These are phyloP conservation scores for Spongospora subterranea DNA, from an alignment of 208 protist species.

Conservation along the genomic window DNA sequence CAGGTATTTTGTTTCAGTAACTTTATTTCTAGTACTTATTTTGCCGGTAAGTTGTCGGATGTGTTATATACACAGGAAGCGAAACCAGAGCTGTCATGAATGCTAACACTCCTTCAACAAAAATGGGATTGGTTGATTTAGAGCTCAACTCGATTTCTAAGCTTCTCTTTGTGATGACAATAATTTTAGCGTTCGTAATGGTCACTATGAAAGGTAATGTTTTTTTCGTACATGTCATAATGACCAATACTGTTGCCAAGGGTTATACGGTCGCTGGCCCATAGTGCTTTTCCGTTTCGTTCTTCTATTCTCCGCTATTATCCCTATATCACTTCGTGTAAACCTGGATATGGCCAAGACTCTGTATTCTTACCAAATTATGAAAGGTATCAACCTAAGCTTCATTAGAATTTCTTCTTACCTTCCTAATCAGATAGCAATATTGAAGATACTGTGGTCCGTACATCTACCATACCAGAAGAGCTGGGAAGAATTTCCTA, in stretches of 20 bases:
- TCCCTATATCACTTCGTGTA: slow-evolving; percentile 93
- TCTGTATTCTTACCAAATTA: slow-evolving; percentile 91
- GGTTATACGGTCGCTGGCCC: slow-evolving; percentile 55
- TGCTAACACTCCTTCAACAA: slow-evolving; percentile 79
- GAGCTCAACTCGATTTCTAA: slow-evolving; percentile 93
- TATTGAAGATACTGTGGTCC: slow-evolving; percentile 79
- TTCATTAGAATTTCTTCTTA: not conserved
- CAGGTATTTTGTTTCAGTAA: not conserved
- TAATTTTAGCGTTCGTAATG: slow-evolving; percentile 62
- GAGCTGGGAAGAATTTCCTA: slow-evolving; percentile 96
- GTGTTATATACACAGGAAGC: slow-evolving; percentile 74
- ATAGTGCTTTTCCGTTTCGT: slow-evolving; percentile 83
- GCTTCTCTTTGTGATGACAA: slow-evolving; percentile 80
- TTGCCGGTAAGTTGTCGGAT: slow-evolving; percentile 65
- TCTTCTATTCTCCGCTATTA: slow-evolving; percentile 96
- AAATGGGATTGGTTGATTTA: slow-evolving; percentile 87
- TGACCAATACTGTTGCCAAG: too few relatives aligned
- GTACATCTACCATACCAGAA: slow-evolving; percentile 94
- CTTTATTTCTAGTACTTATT: not conserved
- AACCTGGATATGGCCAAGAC: slow-evolving; percentile 96
- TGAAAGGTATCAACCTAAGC: slow-evolving; percentile 59
- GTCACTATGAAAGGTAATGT: slow-evolving; percentile 48
- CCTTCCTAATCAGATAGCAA: slow-evolving; percentile 49
- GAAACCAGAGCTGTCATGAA: slow-evolving; percentile 95
- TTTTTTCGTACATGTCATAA: not conserved